phyloP scores from a whole-genome alignment of 2,329 filamentous ascomycete species.

The Alternaria ethzedia region DNA sequence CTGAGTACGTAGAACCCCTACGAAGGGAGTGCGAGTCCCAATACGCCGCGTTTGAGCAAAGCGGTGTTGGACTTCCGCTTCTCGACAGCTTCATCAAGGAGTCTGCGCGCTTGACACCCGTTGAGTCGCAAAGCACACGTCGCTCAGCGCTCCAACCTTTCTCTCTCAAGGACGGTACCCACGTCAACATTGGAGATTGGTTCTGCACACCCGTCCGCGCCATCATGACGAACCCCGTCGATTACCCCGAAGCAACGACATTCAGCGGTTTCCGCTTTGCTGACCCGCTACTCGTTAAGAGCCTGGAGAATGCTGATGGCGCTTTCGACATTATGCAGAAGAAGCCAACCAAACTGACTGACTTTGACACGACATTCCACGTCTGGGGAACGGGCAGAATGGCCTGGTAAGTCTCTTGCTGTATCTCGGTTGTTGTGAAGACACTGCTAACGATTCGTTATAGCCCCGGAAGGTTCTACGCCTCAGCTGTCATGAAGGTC shows the following conservation, averaged over 20 bases:
- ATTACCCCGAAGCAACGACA: slow-evolving; percentile 16
- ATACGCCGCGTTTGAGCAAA: slow-evolving; percentile 21
- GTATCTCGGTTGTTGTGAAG: not conserved
- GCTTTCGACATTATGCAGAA: slow-evolving; percentile 10
- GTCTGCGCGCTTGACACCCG: slow-evolving; percentile 22
- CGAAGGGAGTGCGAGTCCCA: slow-evolving; percentile 19
- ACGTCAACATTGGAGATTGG: slow-evolving; percentile 25
- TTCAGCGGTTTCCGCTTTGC: slow-evolving; percentile 31
- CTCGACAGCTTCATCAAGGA: slow-evolving; percentile 34
- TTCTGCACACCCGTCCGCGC: slow-evolving; percentile 23
- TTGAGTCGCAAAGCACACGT: slow-evolving; percentile 24
- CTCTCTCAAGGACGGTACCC: slow-evolving; percentile 20
- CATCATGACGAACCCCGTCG: slow-evolving; percentile 17
- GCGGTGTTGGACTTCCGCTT: slow-evolving; percentile 19
- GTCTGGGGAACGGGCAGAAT: slow-evolving; percentile 27
- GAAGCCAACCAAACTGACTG: slow-evolving; percentile 18
- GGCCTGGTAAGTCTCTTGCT: slow-evolving; percentile 17
- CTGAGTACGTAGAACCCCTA: slow-evolving; percentile 24
- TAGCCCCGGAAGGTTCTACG: slow-evolving; percentile 23
- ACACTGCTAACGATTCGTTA: not conserved
- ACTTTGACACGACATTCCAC: slow-evolving; percentile 18
- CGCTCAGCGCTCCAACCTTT: slow-evolving; percentile 22
- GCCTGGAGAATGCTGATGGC: not conserved
- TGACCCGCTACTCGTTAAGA: slow-evolving; percentile 11
- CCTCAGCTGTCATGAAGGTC: slow-evolving; percentile 23